Base-by-base conservation (phyloP, 106 monocot genomes). In the Dendrobium chrysotoxum region DNA sequence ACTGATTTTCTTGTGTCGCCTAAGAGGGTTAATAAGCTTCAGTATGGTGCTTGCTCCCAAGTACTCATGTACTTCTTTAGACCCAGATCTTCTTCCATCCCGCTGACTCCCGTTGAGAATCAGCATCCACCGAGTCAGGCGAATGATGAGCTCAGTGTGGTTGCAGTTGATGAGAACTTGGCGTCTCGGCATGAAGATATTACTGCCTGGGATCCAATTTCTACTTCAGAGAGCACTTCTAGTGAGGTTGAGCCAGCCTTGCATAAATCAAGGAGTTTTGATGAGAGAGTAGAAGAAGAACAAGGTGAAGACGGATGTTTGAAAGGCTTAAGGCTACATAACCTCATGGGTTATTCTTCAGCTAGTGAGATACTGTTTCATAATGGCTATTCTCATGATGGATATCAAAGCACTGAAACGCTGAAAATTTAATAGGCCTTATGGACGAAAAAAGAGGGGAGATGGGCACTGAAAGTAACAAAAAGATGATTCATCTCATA, bases 341-440 rank as follows among this genome's bases (percentile, higher is more conserved):
- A 77, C 42, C 88, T 92, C 13, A 88, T 95, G 88, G 92, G 94
- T 6, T 94, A 94, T 75, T 73, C 79, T 50, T 91, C 94, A 20
- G 89, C 94, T 45, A 94, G 85, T 21, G 91, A 94, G 50, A 25
- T 94, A 11, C 40, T 91, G 67, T 81, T 77, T 73, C 74, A 42
- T 17, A 38, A 16, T 76, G 76, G 26, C 25, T 25, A 47, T 13
- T 46, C 46, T 76, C 20, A 46, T 76, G 72, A 40, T 76, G 76
- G 18, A 47, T 47, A 47, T 76, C 25, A 47, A 50, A 76, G 76
- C 76, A 76, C 25, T 12, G 76, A 74, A 8, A 4, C 42, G 2
- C 35, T 11, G 35, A 31, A 30, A 8, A 30, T 74, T 41, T 20
- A 42, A 3, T 42, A 40, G 74, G 74, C n/a, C 74, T 73, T 18